phyloP scores from a whole-genome alignment of 805 yeast species.

The Maudiozyma turicensis region DNA sequence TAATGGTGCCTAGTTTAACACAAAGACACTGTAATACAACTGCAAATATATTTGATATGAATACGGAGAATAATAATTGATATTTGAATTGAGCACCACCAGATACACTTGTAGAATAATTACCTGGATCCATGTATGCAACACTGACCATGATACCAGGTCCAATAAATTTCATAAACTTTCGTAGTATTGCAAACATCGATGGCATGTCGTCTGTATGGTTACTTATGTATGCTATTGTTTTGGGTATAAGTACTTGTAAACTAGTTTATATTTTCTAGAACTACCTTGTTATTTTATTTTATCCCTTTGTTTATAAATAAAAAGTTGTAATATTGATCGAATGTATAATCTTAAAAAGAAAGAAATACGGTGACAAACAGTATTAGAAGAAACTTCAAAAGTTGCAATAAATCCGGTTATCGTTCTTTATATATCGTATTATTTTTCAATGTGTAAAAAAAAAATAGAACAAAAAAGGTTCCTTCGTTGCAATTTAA shows the following conservation, averaged over 20 bases:
- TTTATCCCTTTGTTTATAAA: no score
- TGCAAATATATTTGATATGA: slow-evolving; percentile 78
- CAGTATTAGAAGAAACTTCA: neutral
- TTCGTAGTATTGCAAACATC: slow-evolving; percentile 17
- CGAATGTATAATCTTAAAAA: neutral
- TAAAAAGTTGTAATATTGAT: no score
- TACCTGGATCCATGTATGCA: slow-evolving; percentile 97
- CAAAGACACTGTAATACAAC: slow-evolving; percentile 79
- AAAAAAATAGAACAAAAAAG: neutral
- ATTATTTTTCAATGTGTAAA: neutral
- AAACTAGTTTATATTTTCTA: no score
- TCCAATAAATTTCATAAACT: slow-evolving; percentile 63
- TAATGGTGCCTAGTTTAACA: slow-evolving; percentile 82
- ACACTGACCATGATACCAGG: slow-evolving; percentile 96
- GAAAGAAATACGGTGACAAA: neutral
- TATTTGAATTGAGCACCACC: slow-evolving; percentile 82
- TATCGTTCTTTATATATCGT: neutral
- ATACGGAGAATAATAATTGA: slow-evolving; percentile 66
- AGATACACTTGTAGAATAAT: slow-evolving; percentile 88
- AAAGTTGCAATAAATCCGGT: neutral
- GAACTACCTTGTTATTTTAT: no score
- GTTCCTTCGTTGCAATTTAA: no score
- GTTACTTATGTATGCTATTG: neutral
- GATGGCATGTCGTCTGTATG: neutral
- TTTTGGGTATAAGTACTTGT: neutral